phyloP scores from a whole-genome alignment of 805 yeast genomes.

The Suhomyces xylopsoci region DNA sequence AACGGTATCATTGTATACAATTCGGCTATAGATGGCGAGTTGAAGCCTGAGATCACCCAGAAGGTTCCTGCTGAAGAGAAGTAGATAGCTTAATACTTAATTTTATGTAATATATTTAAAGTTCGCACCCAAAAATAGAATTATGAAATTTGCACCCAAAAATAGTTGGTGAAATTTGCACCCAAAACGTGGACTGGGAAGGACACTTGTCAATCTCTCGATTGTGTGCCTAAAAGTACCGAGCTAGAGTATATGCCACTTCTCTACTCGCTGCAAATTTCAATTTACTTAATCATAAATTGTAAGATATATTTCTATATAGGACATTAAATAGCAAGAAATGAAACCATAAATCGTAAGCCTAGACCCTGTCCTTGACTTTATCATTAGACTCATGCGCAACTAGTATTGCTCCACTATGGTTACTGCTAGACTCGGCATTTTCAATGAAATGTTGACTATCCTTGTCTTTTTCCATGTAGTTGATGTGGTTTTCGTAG shows the following conservation, averaged over 20 bases:
- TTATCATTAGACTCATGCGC: neutral
- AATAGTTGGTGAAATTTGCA: too few species aligned
- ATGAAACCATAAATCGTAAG: neutral
- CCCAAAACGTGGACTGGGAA: neutral
- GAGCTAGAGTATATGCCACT: neutral
- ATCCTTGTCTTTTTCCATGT: slow-evolving; percentile 6
- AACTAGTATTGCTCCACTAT: neutral
- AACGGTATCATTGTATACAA: slow-evolving; percentile 35
- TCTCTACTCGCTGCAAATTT: neutral
- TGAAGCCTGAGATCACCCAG: neutral
- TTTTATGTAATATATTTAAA: neutral
- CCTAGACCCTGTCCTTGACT: neutral
- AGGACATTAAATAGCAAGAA: neutral
- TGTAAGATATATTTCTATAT: too few species aligned
- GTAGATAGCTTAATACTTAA: neutral
- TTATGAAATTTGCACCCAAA: too few species aligned
- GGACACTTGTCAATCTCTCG: neutral
- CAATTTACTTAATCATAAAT: neutral
- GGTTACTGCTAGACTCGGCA: slow-evolving; percentile 2
- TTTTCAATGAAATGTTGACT: slow-evolving; percentile 8
- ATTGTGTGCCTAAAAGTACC: neutral
- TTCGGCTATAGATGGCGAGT: slow-evolving; percentile 19
- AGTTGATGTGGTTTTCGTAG: slow-evolving; percentile 9
- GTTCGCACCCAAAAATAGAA: neutral
- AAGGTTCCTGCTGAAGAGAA: neutral